Base-by-base conservation (phyloP, 169 alveolate species). In the Plasmodium relictum region DNA sequence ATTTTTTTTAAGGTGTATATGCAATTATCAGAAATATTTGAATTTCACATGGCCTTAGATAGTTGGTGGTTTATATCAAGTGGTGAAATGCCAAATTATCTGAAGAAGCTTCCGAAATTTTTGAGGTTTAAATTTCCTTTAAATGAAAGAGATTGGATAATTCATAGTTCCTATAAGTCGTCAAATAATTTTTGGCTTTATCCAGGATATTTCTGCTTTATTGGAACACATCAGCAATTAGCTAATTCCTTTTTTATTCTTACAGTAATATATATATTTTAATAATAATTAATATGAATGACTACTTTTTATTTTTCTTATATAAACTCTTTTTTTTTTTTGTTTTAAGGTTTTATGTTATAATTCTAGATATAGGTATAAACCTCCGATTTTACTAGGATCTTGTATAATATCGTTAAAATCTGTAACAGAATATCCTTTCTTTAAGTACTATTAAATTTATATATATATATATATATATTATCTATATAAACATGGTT, bases 21-120 rank as follows among this genome's bases (percentile, higher is more conserved):
- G 93, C 91, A 91, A 39, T 59, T 94, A 65, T 94, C 94, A 16
- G 95, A 93, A 50, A 88, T 94, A 9, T 92, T 94, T 65, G 95
- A 94, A 74, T 94, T 94, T 83, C 86, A 74, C 59, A 92, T 94
- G 92, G 93, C 92, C 6, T 93, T 94, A 45, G 95, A 92, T 78
- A 93, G 94, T 73, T 94, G 96, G 96, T 94, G 95, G 95, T 94
- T 94, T 78, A 93, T 93, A 50, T 65, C 88, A 76, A 73, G 87
- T 44, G 41, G 90, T 2, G 92, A 91, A 52, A 73, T 94, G 92
- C 96, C 96, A 9, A 86, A 41, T 16, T 91, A 54, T 50, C 78
- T 50, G 66, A 69, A 65, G 59, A 65, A 18, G 22, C 76, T 74
- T 74, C 95, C 85, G 80, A 94, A 89, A 88, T 74, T 56, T 78